Evolutionary conservation across 2,329 filamentous ascomycete genomes (phyloP).

Genomic region (Colletotrichum sp.): DNA sequence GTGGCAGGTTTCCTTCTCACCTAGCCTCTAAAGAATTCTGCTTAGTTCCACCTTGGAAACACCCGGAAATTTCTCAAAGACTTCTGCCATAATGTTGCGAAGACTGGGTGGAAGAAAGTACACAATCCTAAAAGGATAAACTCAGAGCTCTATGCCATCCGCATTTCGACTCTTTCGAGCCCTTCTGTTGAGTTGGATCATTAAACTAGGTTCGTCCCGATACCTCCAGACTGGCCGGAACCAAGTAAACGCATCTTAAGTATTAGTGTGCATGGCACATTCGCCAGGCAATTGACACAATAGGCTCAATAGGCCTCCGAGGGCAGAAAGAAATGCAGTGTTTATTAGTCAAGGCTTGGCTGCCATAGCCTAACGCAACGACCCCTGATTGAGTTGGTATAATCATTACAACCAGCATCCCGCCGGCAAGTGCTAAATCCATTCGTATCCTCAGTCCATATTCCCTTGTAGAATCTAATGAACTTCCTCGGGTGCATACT

Average conservation of each 20-base stretch:
- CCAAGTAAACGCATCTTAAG: neutral
- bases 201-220: neutral
- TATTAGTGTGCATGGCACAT: neutral
- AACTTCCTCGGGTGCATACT: neutral
- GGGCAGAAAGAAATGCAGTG: neutral
- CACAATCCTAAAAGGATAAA: neutral
- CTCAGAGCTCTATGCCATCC: neutral
- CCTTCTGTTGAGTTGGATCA: neutral
- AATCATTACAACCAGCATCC: neutral
- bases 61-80: neutral
- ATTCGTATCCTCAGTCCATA: neutral
- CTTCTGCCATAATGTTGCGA: neutral
- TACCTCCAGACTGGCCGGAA: neutral
- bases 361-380: neutral
- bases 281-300: neutral
- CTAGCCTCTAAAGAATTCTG: neutral
- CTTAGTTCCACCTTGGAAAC: neutral
- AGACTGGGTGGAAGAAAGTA: neutral
- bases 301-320: neutral
- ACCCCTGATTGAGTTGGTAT: neutral
- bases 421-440: neutral
- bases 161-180: neutral
- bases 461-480: neutral
- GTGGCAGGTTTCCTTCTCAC: neutral
- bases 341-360: neutral